A percentile compares a stretch with the other conserved stretches of the same genome.
Conservation (phyloP, 2,329 filamentous ascomycete species). For the Coniochaeta ligniaria region DNA sequence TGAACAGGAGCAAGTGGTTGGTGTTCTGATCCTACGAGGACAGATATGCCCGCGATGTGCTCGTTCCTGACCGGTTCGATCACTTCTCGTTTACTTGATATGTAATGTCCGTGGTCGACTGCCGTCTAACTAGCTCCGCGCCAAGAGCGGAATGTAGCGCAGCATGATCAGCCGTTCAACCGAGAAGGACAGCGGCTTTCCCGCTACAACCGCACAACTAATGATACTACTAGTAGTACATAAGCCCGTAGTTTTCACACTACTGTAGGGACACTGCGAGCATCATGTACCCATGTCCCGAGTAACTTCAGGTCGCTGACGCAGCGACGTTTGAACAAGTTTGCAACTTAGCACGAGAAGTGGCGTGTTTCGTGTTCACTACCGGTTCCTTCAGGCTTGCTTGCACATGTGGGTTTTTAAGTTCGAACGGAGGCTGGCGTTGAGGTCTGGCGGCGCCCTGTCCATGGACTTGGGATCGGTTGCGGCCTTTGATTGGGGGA, state of each 20-base stretch:
- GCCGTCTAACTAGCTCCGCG: not conserved
- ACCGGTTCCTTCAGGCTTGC: not conserved
- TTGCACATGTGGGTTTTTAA: not conserved
- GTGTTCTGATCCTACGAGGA: not conserved
- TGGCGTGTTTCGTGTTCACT: not conserved
- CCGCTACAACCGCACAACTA: not conserved
- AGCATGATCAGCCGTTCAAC: too few species aligned
- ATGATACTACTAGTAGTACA: not conserved
- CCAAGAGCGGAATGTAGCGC: not conserved
- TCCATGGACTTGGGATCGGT: not conserved
- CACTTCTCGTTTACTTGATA: too few species aligned
- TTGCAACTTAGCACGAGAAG: not conserved
- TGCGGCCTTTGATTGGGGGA: not conserved
- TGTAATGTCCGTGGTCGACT: not conserved
- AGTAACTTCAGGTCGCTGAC: not conserved
- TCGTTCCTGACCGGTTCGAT: not conserved
- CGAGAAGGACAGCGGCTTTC: not conserved
- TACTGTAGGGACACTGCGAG: not conserved
- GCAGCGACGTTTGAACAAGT: not conserved
- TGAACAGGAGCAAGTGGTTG: too few species aligned
- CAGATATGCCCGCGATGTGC: not conserved
- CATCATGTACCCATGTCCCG: not conserved
- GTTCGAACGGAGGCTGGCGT: not conserved
- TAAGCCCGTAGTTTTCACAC: not conserved
- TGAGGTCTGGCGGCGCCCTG: not conserved